phyloP scores from a whole-genome alignment of 1,284 basidiomycete species.

The Ganoderma boninense region DNA sequence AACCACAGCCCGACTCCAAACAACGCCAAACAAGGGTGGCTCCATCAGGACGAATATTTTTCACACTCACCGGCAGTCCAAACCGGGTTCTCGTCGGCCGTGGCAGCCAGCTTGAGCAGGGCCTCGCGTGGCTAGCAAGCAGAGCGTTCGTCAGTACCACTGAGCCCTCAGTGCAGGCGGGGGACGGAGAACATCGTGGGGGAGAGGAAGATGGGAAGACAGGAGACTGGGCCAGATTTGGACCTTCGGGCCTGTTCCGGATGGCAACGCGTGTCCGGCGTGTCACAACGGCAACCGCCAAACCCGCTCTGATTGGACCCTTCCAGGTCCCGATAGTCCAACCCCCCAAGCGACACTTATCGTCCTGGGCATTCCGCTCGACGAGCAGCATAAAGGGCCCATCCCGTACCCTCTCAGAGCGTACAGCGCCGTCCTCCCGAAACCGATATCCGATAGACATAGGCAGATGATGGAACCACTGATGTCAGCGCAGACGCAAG shows the following conservation, averaged over 20 bases:
- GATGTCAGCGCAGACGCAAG: constrained; percentile 29
- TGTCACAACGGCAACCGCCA: constrained; percentile 36
- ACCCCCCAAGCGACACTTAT: constrained; percentile 10
- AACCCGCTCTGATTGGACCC: constrained; percentile 30
- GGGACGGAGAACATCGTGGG: constrained; percentile 25
- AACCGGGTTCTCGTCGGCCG: constrained; percentile 75
- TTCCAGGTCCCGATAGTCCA: constrained; percentile 20
- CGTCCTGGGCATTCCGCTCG: constrained; percentile 17
- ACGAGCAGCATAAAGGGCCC: constrained; percentile 15
- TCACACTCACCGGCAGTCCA: constrained; percentile 80
- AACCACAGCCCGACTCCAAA: constrained; percentile 56
- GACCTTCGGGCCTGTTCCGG: constrained; percentile 35
- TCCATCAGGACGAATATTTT: constrained; percentile 38
- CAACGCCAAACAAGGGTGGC: constrained; percentile 48
- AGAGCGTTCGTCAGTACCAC: constrained; percentile 36
- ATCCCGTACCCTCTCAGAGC: constrained; percentile 1
- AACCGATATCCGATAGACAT: constrained; percentile 27
- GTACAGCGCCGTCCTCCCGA: constrained; percentile 3
- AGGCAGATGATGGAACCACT: constrained; percentile 28
- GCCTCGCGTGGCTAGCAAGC: constrained; percentile 89
- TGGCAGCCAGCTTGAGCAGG: constrained; percentile 89
- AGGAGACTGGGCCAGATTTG: constrained; percentile 33
- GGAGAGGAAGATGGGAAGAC: constrained; percentile 33
- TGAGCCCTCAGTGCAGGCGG: constrained; percentile 12
- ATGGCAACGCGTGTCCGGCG: constrained; percentile 36